Percentiles rank a stretch among this genome's conserved stretches.
phyloP scores from a whole-genome alignment of 768 basidiomycete genomes.

The Termitomyces sp. region DNA sequence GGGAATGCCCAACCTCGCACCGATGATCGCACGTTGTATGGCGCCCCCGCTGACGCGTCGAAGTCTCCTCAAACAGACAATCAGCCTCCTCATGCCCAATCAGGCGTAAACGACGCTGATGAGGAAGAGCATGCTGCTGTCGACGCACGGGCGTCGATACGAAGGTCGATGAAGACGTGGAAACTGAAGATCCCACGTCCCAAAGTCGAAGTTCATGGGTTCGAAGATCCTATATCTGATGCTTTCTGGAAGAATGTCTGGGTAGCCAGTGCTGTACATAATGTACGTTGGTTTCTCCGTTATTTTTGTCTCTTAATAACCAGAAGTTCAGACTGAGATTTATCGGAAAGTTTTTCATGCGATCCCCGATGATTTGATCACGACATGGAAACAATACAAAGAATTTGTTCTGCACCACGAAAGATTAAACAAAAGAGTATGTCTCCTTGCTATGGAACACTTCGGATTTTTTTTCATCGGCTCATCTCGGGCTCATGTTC shows the following conservation, averaged over 20 bases:
- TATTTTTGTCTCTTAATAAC: slow-evolving; percentile 3
- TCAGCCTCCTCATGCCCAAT: slow-evolving; percentile 43
- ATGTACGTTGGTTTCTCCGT: slow-evolving; percentile 49
- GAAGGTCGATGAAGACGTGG: slow-evolving; percentile 59
- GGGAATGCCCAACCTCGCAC: slow-evolving; percentile 28
- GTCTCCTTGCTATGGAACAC: slow-evolving; percentile 11
- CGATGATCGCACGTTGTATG: slow-evolving; percentile 43
- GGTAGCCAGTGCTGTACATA: slow-evolving; percentile 83
- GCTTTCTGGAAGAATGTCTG: slow-evolving; percentile 89
- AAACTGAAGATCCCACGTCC: slow-evolving; percentile 67
- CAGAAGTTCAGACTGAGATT: slow-evolving; percentile 74
- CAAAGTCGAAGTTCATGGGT: slow-evolving; percentile 67
- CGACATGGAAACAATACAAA: slow-evolving; percentile 94
- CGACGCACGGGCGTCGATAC: slow-evolving; percentile 44
- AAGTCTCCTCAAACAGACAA: slow-evolving; percentile 37
- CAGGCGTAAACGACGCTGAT: slow-evolving; percentile 38
- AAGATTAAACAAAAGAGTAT: slow-evolving; percentile 64
- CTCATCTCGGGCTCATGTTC: neutral
- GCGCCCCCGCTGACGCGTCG: slow-evolving; percentile 53
- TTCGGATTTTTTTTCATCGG: neutral
- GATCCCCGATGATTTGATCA: slow-evolving; percentile 87
- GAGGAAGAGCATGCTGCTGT: slow-evolving; percentile 50
- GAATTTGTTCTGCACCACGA: slow-evolving; percentile 80
- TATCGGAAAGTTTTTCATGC: slow-evolving; percentile 94
- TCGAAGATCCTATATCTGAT: slow-evolving; percentile 87